Conservation (phyloP, 345 rosid genomes). For the Erodium maritimum region DNA sequence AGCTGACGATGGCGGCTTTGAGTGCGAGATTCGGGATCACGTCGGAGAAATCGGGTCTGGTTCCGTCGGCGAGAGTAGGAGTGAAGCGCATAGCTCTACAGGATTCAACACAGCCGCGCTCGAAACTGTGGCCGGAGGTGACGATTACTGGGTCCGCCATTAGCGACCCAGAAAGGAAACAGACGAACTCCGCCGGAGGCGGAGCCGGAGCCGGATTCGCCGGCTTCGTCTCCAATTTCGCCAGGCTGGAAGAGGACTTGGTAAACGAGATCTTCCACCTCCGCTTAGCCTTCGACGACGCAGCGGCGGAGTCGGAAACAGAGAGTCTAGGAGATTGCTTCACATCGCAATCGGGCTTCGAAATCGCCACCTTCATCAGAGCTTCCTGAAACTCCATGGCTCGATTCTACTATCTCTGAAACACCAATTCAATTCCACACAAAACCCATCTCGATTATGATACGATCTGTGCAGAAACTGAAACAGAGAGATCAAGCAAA, state of each 20-base stretch:
- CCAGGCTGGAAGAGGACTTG: constrained; percentile 21
- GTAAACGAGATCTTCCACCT: constrained; percentile 44
- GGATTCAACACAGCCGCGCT: constrained; percentile 49
- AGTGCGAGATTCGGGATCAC: constrained; percentile 75
- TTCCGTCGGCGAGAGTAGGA: constrained; percentile 24
- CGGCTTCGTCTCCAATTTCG: constrained; percentile 5
- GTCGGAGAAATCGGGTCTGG: constrained; percentile 51
- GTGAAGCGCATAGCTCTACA: constrained; percentile 42
- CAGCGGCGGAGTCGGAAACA: background rate
- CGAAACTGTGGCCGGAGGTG: constrained; percentile 86
- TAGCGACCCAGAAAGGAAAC: constrained; percentile 58
- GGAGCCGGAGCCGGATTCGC: constrained; percentile 17
- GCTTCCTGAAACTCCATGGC: constrained; percentile 46
- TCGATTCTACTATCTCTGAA: background rate
- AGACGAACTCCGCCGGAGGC: constrained; percentile 41
- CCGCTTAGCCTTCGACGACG: background rate
- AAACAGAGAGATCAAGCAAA: too few relatives aligned
- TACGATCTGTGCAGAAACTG: too few relatives aligned
- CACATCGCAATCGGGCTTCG: constrained; percentile 13
- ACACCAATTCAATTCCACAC: background rate
- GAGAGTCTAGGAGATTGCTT: background rate
- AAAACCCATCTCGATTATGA: too few relatives aligned
- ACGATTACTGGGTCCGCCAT: constrained; percentile 88
- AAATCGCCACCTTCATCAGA: constrained; percentile 23
- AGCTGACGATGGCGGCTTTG: constrained; percentile 54